These are phyloP conservation scores for Acacia acuminata DNA, from an alignment of 306 rosid genomes.

Conservation along the genomic window DNA sequence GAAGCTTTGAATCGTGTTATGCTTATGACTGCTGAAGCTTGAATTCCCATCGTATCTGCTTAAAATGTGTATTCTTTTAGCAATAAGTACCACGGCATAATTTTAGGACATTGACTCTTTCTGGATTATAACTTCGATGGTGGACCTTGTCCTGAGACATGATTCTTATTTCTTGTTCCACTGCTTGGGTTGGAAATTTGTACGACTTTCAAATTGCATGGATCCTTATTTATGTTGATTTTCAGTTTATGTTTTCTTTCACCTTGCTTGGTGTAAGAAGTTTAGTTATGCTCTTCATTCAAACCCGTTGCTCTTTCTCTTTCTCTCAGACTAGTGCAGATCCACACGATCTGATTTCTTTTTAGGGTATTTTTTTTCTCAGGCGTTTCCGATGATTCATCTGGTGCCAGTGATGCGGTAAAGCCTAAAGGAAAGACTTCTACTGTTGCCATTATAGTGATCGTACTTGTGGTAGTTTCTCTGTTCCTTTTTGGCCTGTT, in stretches of 20 bases:
- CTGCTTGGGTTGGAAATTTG: background rate
- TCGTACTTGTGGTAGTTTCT: constrained; percentile 42
- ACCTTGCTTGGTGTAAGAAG: background rate
- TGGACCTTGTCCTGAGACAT: background rate
- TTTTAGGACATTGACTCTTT: background rate
- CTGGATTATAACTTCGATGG: background rate
- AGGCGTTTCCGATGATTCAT: constrained; percentile 57
- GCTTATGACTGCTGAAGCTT: background rate
- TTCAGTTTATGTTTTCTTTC: background rate
- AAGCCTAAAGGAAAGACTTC: constrained; percentile 39
- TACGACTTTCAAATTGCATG: background rate
- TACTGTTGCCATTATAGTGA: constrained; percentile 37
- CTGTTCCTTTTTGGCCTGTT: constrained; percentile 53
- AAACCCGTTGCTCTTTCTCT: background rate
- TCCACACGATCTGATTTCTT: background rate
- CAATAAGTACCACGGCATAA: constrained; percentile 3
- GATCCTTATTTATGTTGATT: background rate
- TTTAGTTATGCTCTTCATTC: background rate
- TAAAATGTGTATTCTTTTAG: background rate
- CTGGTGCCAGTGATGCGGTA: constrained; percentile 37
- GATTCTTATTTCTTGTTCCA: constrained; percentile 6
- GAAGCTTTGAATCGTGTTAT: background rate
- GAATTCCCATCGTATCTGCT: constrained; percentile 7
- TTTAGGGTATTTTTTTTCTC: constrained; percentile 16
- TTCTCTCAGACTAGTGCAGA: background rate